Evolutionary conservation across 2,329 filamentous ascomycete genomes (phyloP), one percentile per base, ranked within the genome.

Genomic region (Fusarium decemcellulare): DNA sequence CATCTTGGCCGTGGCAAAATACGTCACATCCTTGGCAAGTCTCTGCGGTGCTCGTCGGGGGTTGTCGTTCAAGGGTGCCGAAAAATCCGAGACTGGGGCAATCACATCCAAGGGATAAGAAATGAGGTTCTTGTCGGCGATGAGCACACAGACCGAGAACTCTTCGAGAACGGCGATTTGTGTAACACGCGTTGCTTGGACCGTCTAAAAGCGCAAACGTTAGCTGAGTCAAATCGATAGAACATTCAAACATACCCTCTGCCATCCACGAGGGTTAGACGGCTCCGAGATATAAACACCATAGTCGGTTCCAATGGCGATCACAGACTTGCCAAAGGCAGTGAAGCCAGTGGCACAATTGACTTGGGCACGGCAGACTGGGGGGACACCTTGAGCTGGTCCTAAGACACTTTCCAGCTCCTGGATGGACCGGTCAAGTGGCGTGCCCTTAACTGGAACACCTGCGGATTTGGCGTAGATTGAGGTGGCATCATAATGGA

Each of bases 81-180:
- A 86, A 72, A 87, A 91, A 72, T 86, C 89, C 3, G 87, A 87
- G n/a, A 86, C 82, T 1, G 86, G 90, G 55, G 87, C 88, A 51
- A 99, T 88, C 8, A 94, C 90, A 76, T 99, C 97, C 43, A 99
- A 88, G 57, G 97, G 95, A 77, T 98, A 98, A 3, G 95, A 95
- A 69, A 98, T 93, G 29, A 99, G 85, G 14, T 93, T 92, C 77
- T 95, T 95, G 80, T 99, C 96, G 1, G 95, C 91, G 69, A 98
- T 94, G 63, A 99, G 86, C 30, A 99, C 85, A 78, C 97, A 96
- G 14, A 98, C 86, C 44, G 94, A 96, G 78, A 98, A 98, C 70
- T 98, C 96, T 77, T 99, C 97, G 8, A 99, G 88, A 0, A 99
- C 93, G 0, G 96, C 92, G 50, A 99, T 93, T 77, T 99, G 96